Conservation (phyloP, 352 stramenopile genomes). For the Peronosclerospora sorghi region DNA sequence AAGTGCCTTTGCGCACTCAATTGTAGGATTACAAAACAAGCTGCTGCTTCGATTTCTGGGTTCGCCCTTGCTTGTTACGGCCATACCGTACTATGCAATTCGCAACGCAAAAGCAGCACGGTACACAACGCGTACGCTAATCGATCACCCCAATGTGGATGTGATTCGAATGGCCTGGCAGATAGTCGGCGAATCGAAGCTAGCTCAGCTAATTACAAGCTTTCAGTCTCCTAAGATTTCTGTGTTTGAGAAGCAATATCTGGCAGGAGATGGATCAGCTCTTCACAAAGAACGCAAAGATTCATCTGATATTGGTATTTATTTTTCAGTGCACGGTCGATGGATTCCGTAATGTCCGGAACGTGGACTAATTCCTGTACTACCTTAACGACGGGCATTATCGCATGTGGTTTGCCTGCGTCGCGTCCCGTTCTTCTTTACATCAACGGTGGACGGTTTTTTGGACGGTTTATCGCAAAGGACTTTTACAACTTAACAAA, state of each 20-base stretch:
- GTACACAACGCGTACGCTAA: conserved; percentile 67
- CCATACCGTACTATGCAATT: conserved; percentile 80
- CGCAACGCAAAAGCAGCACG: conserved; percentile 56
- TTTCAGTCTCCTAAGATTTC: conserved; percentile 53
- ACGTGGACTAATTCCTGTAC: conserved; percentile 56
- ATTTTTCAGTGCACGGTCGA: conserved; percentile 60
- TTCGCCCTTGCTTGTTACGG: conserved; percentile 38
- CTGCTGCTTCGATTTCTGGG: conserved; percentile 49
- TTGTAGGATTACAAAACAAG: conserved; percentile 56
- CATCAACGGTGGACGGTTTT: conserved; percentile 80
- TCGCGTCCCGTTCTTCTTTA: conserved; percentile 71
- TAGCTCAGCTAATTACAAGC: conserved; percentile 53
- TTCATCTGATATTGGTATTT: conserved; percentile 51
- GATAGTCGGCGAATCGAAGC: conserved; percentile 69
- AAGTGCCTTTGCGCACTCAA: conserved; percentile 63
- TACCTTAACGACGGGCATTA: conserved; percentile 49
- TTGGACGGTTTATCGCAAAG: conserved; percentile 81
- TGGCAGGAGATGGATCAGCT: conserved; percentile 32
- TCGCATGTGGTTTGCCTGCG: conserved; percentile 54
- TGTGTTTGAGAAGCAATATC: conserved; percentile 54
- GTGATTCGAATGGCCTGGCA: conserved; percentile 80
- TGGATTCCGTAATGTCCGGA: conserved; percentile 46
- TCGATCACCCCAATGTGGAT: conserved; percentile 76
- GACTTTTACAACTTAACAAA: conserved; percentile 67
- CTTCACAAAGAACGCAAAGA: conserved; percentile 25